These are phyloP conservation scores for Myriosclerotinia scirpicola DNA, from an alignment of 2,329 filamentous ascomycete species.

Conservation along the genomic window DNA sequence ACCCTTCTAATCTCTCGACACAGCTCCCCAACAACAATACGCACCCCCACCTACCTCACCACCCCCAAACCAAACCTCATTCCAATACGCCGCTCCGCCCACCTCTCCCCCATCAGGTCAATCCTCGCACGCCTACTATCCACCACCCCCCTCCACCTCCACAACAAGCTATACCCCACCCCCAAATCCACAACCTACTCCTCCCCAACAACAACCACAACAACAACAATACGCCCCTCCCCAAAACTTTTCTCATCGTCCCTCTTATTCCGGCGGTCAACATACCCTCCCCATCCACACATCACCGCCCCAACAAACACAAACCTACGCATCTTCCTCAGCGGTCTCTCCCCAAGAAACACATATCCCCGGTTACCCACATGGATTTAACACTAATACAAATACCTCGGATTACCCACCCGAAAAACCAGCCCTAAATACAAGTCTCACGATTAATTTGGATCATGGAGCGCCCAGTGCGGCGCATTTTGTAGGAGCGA, in stretches of 20 bases:
- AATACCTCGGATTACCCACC: constrained; percentile 29
- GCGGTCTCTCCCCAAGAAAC: constrained; percentile 30
- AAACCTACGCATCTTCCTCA: constrained; percentile 16
- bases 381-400: background rate
- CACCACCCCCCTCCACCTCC: constrained; percentile 38
- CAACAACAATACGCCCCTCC: constrained; percentile 27
- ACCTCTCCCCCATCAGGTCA: constrained; percentile 38
- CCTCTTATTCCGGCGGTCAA: constrained; percentile 36
- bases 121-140: constrained; percentile 37
- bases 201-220: constrained; percentile 30
- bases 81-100: constrained; percentile 38
- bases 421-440: constrained; percentile 40
- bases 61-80: constrained; percentile 37
- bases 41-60: constrained; percentile 38
- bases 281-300: constrained; percentile 17
- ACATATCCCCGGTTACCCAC: constrained; percentile 29
- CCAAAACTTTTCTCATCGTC: constrained; percentile 40
- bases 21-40: constrained; percentile 32
- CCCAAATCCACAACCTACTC: constrained; percentile 37
- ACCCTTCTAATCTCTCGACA: constrained; percentile 20
- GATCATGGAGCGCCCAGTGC: constrained; percentile 45
- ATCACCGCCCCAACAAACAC: constrained; percentile 22
- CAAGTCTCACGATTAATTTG: constrained; percentile 36
- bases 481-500: constrained; percentile 63
- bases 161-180: constrained; percentile 27